Percentiles rank a stretch among this genome's conserved stretches.
These are phyloP conservation scores for Teratosphaeria destructans DNA, from an alignment of 2,329 filamentous ascomycete genomes.

Conservation along the genomic window DNA sequence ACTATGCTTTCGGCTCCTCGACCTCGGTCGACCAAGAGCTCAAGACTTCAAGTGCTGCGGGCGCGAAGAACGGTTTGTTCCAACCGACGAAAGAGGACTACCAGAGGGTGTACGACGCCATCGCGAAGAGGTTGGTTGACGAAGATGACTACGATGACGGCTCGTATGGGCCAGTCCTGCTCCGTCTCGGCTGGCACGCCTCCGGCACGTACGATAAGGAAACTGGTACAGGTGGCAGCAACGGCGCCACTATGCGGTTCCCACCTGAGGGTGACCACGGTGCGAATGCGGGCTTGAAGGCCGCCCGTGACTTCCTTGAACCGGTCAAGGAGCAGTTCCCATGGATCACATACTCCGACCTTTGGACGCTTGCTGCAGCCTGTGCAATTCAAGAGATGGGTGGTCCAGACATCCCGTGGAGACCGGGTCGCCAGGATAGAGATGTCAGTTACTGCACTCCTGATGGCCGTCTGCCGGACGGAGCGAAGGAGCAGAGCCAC, in stretches of 20 bases:
- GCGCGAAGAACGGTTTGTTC: slow-evolving; percentile 40
- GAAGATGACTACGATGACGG: slow-evolving; percentile 95
- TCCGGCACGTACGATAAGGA: slow-evolving; percentile 85
- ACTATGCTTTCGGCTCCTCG: slow-evolving; percentile 41
- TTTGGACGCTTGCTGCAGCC: slow-evolving; percentile 87
- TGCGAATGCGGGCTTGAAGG: slow-evolving; percentile 81
- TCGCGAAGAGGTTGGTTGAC: slow-evolving; percentile 71
- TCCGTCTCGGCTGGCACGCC: slow-evolving; percentile 88
- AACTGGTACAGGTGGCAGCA: slow-evolving; percentile 83
- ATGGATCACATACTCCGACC: slow-evolving; percentile 93
- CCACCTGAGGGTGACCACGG: slow-evolving; percentile 79
- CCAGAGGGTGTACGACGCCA: slow-evolving; percentile 86
- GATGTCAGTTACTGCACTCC: slow-evolving; percentile 81
- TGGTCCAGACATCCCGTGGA: slow-evolving; percentile 76
- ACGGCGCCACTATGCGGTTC: slow-evolving; percentile 74
- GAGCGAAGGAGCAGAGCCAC: slow-evolving; percentile 64
- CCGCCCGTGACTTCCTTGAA: slow-evolving; percentile 85
- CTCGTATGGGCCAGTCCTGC: slow-evolving; percentile 82
- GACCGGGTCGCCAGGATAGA: slow-evolving; percentile 72
- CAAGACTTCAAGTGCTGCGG: slow-evolving; percentile 18
- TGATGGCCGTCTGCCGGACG: slow-evolving; percentile 83
- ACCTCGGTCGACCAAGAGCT: slow-evolving; percentile 33
- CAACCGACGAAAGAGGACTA: slow-evolving; percentile 76
- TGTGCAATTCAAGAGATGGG: slow-evolving; percentile 90
- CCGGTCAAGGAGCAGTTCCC: slow-evolving; percentile 83